Base-by-base conservation (phyloP, 768 basidiomycete genomes). In the Xerocomellus chrysenteron region DNA sequence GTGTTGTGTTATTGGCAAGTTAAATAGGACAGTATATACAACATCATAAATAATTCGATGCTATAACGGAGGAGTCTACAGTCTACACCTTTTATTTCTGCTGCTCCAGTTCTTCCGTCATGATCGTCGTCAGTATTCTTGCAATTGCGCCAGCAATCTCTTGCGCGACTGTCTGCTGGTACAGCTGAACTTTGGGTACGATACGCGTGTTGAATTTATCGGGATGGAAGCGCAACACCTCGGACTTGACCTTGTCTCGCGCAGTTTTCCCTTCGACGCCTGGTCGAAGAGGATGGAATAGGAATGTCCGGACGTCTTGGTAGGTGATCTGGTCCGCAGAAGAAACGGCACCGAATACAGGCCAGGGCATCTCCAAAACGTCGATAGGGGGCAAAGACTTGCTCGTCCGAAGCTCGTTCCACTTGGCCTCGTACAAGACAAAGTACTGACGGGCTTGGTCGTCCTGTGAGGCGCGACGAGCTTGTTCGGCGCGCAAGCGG, bases 171-270 rank as follows among this genome's bases (percentile, higher is more conserved):
- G 62, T 65, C 44, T 68, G 68, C 14, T 82, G 73, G 4, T 62
- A 54, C 5, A 60, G 58, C 5, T 62, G 54, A 9, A 83, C 71
- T 45, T 70, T 76, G 9, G 62, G 59, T 28, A 79, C 50, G 13
- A 79, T 62, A 9, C 63, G 72, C 13, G 62, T 54, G 54, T 77
- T 66, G 60, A 83, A 79, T 60, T 80, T 83, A 58, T 86, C 83
- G 5, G 82, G 80, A 57, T 85, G 82, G 74, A 79, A 85, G 21
- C 76, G 73, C 44, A 82, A 63, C 32, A 83, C 65, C 59, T 85
- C 82, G n/a, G 55, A 58, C 55, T 72, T 76, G 56, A 80, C 55
- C 19, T 67, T 60, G 39, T 77, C 79, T 54, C 67, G 70, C 4
- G 49, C 61, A 1, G 68, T 65, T 61, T 75, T 78, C 4, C 64